These are phyloP conservation scores for Vanrija pseudolonga DNA, from an alignment of 1,284 basidiomycete species.

Conservation along the genomic window DNA sequence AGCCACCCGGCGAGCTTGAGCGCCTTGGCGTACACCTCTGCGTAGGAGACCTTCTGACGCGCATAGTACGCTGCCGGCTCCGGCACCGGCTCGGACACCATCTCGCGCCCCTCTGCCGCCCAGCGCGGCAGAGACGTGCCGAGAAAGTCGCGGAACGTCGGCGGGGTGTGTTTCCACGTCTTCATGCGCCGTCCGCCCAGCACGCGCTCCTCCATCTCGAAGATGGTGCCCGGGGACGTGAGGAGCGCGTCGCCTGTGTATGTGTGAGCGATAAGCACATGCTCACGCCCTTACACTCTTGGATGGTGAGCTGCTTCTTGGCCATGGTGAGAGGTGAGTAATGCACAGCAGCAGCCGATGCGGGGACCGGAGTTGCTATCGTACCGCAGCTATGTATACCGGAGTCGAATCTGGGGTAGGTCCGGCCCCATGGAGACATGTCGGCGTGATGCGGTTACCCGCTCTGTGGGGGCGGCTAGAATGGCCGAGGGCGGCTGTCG, in stretches of 20 bases:
- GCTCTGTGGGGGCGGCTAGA: too few species aligned
- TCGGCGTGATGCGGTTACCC: too few species aligned
- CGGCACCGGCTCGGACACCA: constrained; percentile 28
- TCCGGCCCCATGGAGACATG: too few species aligned
- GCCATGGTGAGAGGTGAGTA: too few species aligned
- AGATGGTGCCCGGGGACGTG: constrained; percentile 32
- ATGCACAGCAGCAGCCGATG: too few species aligned
- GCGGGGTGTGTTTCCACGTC: constrained; percentile 38
- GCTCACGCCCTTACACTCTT: too few species aligned
- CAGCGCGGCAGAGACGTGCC: constrained; percentile 17
- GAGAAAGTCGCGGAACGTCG: constrained; percentile 32
- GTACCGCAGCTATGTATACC: too few species aligned
- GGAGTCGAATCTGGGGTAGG: too few species aligned
- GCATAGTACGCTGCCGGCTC: not conserved
- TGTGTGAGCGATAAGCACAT: not conserved
- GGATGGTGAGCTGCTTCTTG: too few species aligned
- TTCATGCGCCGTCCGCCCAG: constrained; percentile 24
- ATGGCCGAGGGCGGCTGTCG: too few species aligned
- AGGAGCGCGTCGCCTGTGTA: constrained; percentile 34
- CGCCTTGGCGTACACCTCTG: constrained; percentile 20
- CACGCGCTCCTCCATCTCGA: constrained; percentile 38
- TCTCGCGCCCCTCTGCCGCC: constrained; percentile 9
- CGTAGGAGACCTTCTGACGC: constrained; percentile 23
- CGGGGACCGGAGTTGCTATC: too few species aligned
- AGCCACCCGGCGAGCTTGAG: constrained; percentile 29